Conservation (phyloP, 179 eudicot species). For the Silene noctiflora region DNA sequence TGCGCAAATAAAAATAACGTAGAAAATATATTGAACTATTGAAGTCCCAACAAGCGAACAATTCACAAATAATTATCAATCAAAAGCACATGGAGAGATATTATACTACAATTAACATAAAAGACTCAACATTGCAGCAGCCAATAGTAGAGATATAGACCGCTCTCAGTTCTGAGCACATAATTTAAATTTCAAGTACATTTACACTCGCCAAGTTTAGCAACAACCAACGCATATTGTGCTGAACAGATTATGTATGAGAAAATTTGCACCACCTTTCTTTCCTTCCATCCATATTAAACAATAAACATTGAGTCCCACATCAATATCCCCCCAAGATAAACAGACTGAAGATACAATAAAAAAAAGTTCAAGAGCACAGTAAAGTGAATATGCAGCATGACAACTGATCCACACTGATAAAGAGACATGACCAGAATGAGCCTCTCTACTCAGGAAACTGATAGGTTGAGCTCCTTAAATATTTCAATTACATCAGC, state of each 20-base stretch:
- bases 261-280: not conserved
- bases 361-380: not conserved
- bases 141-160: not conserved
- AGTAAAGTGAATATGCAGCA: not conserved
- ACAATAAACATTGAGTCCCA: not conserved
- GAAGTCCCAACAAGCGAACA: not conserved
- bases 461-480: not conserved
- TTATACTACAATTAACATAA: not conserved
- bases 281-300: not conserved
- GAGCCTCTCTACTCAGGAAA: not conserved
- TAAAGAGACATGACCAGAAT: not conserved
- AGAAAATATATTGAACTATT: not conserved
- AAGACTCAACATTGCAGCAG: not conserved
- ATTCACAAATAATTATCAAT: not conserved
- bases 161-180: not conserved
- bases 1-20: not conserved
- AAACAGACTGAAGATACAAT: not conserved
- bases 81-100: not conserved
- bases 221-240: not conserved
- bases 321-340: not conserved
- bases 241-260: not conserved
- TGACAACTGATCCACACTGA: not conserved
- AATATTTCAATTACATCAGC: not conserved
- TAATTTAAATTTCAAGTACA: not conserved
- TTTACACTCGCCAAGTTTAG: not conserved